Conservation (phyloP, 2,329 filamentous ascomycete genomes). For the Ophiostoma sp. region DNA sequence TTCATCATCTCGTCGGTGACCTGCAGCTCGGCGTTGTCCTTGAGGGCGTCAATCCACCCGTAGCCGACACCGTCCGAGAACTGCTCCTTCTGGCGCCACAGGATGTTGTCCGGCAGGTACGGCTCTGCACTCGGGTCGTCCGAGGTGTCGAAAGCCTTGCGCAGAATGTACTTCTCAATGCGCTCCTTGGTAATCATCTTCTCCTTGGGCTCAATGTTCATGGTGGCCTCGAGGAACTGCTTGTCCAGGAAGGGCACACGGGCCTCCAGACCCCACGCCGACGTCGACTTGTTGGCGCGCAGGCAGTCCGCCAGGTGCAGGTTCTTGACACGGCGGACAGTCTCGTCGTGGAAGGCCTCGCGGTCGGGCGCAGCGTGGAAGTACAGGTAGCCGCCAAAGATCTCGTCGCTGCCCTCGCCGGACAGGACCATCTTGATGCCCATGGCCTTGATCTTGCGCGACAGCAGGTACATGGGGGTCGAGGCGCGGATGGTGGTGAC, state of each 20-base stretch:
- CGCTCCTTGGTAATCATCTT: constrained; percentile 91
- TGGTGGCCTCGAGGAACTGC: constrained; percentile 86
- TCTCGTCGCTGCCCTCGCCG: constrained; percentile 96
- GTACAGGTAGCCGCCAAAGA: constrained; percentile 97
- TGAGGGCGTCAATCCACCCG: constrained; percentile 97
- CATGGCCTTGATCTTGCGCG: constrained; percentile 98
- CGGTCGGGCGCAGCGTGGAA: constrained; percentile 93
- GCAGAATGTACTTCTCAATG: constrained; percentile 97
- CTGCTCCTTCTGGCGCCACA: constrained; percentile 99
- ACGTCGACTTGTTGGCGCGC: constrained; percentile 98
- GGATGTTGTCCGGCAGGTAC: constrained; percentile 93
- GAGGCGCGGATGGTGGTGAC: constrained; percentile 98
- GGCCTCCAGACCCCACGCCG: constrained; percentile 96
- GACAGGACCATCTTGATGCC: constrained; percentile 99
- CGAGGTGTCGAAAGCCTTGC: constrained; percentile 93
- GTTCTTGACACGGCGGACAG: constrained; percentile 92
- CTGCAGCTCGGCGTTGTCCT: constrained; percentile 86
- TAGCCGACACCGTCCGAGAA: constrained; percentile 98
- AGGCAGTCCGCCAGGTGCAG: constrained; percentile 94
- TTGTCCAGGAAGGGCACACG: constrained; percentile 98
- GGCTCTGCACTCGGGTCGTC: constrained; percentile 78
- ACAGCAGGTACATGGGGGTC: constrained; percentile 97
- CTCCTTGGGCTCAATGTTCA: constrained; percentile 91
- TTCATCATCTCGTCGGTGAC: constrained; percentile 98
- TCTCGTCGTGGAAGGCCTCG: constrained; percentile 93